These are phyloP conservation scores for Hibiscus mutabilis DNA, from an alignment of 345 rosid species.

Conservation along the genomic window DNA sequence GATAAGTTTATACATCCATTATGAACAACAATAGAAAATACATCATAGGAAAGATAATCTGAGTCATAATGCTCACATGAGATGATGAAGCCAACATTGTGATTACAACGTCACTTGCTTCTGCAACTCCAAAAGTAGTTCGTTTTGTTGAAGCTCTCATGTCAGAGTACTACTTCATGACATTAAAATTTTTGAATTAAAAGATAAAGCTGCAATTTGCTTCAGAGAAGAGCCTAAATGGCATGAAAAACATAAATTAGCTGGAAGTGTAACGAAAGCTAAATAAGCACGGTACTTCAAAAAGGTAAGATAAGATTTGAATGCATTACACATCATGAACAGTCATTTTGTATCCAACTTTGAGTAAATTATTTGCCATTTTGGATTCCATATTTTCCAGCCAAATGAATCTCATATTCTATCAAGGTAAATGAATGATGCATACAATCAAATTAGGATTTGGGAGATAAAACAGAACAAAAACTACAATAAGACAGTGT, in stretches of 20 bases:
- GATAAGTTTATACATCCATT: not conserved
- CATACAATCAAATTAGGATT: conserved; percentile 1
- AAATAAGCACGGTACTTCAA: not conserved
- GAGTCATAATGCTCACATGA: conserved; percentile 48
- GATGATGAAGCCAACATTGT: conserved; percentile 90
- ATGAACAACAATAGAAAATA: not conserved
- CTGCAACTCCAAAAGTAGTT: conserved; percentile 76
- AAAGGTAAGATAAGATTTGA: conserved; percentile 6
- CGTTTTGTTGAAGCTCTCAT: conserved; percentile 52
- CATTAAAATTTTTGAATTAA: conserved; percentile 53
- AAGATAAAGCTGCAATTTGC: conserved; percentile 17
- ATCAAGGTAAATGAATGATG: conserved; percentile 11
- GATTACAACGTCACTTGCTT: conserved; percentile 70
- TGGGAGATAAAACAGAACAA: not conserved
- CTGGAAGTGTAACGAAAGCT: not conserved
- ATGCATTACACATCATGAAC: conserved; percentile 74
- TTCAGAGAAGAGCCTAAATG: conserved; percentile 11
- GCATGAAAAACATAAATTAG: conserved; percentile 3
- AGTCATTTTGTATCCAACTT: conserved; percentile 66
- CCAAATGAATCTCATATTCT: conserved; percentile 92
- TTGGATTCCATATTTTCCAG: conserved; percentile 96
- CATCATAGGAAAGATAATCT: not conserved
- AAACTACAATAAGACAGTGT: not conserved
- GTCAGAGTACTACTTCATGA: conserved; percentile 53
- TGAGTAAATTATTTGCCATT: conserved; percentile 81